Percentiles rank a stretch among this genome's conserved stretches.
Conservation (phyloP, 1,284 basidiomycete genomes). For the Leccinum angustisporum region DNA sequence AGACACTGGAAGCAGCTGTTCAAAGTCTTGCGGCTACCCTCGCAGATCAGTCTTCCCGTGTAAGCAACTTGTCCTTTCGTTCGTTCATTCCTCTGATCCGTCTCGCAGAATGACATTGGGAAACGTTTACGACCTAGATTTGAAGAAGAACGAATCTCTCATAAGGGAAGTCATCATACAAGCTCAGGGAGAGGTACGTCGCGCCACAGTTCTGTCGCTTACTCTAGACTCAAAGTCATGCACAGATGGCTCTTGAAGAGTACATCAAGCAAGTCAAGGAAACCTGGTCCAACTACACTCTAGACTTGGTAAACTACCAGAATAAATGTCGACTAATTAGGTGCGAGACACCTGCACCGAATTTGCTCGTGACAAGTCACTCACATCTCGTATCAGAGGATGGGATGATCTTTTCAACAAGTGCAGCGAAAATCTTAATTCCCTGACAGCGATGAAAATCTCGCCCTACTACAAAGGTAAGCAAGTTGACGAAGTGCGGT, state of each 20-base stretch:
- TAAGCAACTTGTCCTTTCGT: constrained; percentile 38
- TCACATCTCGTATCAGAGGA: constrained; percentile 53
- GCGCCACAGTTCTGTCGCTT: not conserved
- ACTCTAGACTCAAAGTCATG: constrained; percentile 5
- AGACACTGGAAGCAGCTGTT: constrained; percentile 98
- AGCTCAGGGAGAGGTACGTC: constrained; percentile 90
- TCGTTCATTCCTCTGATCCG: constrained; percentile 10
- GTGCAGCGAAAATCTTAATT: constrained; percentile 95
- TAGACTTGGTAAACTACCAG: constrained; percentile 98
- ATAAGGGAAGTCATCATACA: constrained; percentile 96
- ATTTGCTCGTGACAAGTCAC: not conserved
- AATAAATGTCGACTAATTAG: constrained; percentile 96
- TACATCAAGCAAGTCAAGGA: constrained; percentile 96
- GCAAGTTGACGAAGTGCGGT: constrained; percentile 10
- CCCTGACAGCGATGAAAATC: constrained; percentile 93
- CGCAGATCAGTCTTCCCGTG: constrained; percentile 67
- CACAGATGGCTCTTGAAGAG: constrained; percentile 88
- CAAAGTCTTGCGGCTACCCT: constrained; percentile 78
- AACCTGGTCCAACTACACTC: constrained; percentile 93
- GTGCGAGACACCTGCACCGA: constrained; percentile 38
- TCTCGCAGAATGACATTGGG: constrained; percentile 85
- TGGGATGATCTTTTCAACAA: constrained; percentile 99
- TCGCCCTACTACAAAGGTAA: constrained; percentile 95
- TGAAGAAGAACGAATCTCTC: constrained; percentile 87
- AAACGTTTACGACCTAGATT: constrained; percentile 95